A percentile compares a stretch with the other conserved stretches of the same genome.
Conservation (phyloP, 176 grass and related monocot genomes). For the Musa troglodytarum region DNA sequence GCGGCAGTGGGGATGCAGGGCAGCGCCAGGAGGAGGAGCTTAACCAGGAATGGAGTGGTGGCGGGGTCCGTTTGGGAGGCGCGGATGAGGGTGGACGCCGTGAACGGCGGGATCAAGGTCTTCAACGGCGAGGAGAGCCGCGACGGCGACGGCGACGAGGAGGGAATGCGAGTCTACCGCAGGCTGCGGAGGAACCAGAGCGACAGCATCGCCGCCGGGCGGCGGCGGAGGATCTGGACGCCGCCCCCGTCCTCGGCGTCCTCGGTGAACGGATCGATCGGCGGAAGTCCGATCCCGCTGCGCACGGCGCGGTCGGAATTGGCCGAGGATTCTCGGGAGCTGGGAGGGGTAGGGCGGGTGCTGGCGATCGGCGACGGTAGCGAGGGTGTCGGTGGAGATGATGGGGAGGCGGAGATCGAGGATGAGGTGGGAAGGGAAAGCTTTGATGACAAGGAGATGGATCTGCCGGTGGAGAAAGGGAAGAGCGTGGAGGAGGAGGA, state of each 20-base stretch:
- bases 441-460: conserved; percentile 50
- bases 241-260: conserved; percentile 29
- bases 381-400: conserved; percentile 12
- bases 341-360: conserved; percentile 26
- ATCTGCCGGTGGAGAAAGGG: conserved; percentile 18
- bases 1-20: conserved; percentile 21
- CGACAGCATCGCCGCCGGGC: conserved; percentile 25
- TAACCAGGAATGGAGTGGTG: conserved; percentile 23
- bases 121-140: conserved; percentile 41
- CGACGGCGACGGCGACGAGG: conserved; percentile 45
- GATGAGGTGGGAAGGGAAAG: conserved; percentile 30
- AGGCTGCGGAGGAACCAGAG: conserved; percentile 75
- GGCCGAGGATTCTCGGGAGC: conserved; percentile 30
- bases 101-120: conserved; percentile 98
- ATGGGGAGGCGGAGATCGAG: conserved; percentile 11
- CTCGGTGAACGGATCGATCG: conserved; percentile 21
- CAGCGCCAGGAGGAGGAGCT: conserved; percentile 35
- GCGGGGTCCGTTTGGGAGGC: conserved; percentile 80
- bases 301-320: conserved; percentile 58
- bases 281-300: conserved; percentile 27
- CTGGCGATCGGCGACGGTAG: conserved; percentile 25
- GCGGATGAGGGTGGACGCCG: conserved; percentile 90
- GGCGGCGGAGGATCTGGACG: conserved; percentile 78
- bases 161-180: conserved; percentile 60
- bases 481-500: conserved; percentile 17